Base-by-base conservation (phyloP, 345 rosid genomes). In the Acer yangbiense region DNA sequence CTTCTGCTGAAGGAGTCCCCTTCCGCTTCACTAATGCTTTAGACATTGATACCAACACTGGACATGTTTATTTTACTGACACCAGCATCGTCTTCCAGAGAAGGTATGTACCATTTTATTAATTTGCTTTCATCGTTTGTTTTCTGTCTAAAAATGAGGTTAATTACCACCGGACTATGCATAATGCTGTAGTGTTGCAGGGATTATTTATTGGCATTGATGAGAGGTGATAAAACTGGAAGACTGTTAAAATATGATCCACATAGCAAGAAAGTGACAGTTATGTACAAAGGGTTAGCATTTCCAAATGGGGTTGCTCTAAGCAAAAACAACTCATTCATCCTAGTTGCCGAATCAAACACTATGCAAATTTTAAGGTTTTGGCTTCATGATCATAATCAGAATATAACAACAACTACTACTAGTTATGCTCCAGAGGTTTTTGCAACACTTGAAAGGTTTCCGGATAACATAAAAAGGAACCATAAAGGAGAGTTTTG, bases 401-500 rank as follows among this genome's bases (percentile, higher is more conserved):
- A 35, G 20, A 17, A 55, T 55, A 55, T 2, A 6, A 73, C 65
- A 35, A 4, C 39, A 0, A 32, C 5, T 18, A 12, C 60, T 17
- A 32, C 21, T 32, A 21, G 41, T 5, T 13, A 39, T 5, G 27
- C 67, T 4, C 46, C 75, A 0, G 68, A 79, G 35, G 32, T 67
- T 16, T 86, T 86, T 20, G 78, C 78, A 0, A 29, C 78, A 9
- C 76, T 89, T 13, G 71, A 27, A 9, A 78, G 90, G 39, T 72
- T 69, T 35, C 87, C 89, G 0, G 93, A 90, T 70, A 89, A 88
- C 74, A 79, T 88, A 21, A 79, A 78, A 68, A 80, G 82, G 29
- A 87, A 81, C 32, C 50, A 72, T 3, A 76, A 75, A 2, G 94
- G 98, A 1, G 93, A 91, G 23, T 91, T 89, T 25, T 90, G 93